Percentiles rank a stretch among this genome's conserved stretches.
phyloP scores from a whole-genome alignment of 1,284 basidiomycete species.

The Ustilago xerochloae region DNA sequence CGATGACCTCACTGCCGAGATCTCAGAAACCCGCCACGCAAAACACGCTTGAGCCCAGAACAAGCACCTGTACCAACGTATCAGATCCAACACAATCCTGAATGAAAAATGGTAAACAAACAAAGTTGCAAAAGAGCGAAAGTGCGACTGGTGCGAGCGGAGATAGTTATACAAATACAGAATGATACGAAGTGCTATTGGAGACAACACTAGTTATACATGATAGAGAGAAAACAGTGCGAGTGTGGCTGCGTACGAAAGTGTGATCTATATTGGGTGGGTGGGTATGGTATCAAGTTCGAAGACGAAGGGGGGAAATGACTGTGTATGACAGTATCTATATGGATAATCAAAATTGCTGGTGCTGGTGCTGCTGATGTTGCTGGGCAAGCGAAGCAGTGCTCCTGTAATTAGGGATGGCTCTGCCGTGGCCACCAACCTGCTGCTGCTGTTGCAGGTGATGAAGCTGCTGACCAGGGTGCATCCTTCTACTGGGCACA shows the following conservation, averaged over 20 bases:
- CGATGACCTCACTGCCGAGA: no score
- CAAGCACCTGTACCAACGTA: no score
- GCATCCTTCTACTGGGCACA: conserved; percentile 8
- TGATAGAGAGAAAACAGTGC: neutral
- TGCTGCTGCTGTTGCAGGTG: conserved; percentile 15
- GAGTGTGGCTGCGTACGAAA: neutral
- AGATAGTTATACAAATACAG: neutral
- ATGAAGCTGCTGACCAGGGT: neutral
- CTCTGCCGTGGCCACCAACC: conserved; percentile 5
- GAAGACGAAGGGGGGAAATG: neutral
- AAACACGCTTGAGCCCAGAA: no score
- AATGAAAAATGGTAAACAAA: no score
- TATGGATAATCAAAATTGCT: neutral
- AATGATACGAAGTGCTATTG: neutral
- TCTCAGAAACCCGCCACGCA: no score
- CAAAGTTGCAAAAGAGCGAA: neutral
- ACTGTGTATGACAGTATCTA: conserved; percentile 6
- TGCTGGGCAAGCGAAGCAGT: conserved; percentile 26
- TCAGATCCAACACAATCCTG: no score
- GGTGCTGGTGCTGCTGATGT: conserved; percentile 13
- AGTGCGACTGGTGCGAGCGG: neutral
- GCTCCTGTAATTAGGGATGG: conserved; percentile 27
- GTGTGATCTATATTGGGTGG: conserved; percentile 3
- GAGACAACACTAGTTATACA: neutral
- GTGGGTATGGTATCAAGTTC: conserved; percentile 12